Evolutionary conservation across 2,329 filamentous ascomycete species (phyloP), one percentile per base, ranked within the genome.

Genomic region (Aspergillus candidus): DNA sequence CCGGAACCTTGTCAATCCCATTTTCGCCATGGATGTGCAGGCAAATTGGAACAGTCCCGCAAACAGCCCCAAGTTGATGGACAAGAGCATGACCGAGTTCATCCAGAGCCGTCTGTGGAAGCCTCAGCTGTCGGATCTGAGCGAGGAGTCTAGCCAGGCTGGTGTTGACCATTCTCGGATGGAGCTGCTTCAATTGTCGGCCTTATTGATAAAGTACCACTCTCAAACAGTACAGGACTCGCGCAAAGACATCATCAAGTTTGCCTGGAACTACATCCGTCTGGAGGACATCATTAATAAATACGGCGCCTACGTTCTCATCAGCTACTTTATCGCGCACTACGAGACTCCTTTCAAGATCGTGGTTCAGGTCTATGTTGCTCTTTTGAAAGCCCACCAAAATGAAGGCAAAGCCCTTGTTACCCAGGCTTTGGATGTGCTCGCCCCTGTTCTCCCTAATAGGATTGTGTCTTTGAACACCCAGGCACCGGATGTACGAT

Each of bases 281-380:
- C 78, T 98, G n/a, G 94, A 99, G 60, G 93, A 99, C 65, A 87
- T 95, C 45, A 95, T 98, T 72, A 98, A 97, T 73, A 98, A 98
- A 67, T 93, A 97, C 64, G 93, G 91, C 1, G 90, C 93, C 3
- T 98, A 98, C 58, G 91, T 96, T 4, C 82, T 98, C 5, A 94
- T 98, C 49, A 89, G 88, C 3, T 98, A 96, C 67, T 98, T 98
- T 71, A 96, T 98, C 57, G 88, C 88, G 0, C 86, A 94, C 52
- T 98, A 94, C 61, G 94, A 98, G 57, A 97, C 93, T 0, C 94
- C 93, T 0, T 78, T 87, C 11, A 98, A 97, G 76, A 97, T 98
- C 44, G 89, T 93, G 3, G 86, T 86, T 14, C 91, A 97, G 64
- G 90, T 98, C 15, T 98, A 98, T 61, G 83, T 93, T 52, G 89